These are phyloP conservation scores for Grosmannia serpens DNA, from an alignment of 2,329 filamentous ascomycete species.

Conservation along the genomic window DNA sequence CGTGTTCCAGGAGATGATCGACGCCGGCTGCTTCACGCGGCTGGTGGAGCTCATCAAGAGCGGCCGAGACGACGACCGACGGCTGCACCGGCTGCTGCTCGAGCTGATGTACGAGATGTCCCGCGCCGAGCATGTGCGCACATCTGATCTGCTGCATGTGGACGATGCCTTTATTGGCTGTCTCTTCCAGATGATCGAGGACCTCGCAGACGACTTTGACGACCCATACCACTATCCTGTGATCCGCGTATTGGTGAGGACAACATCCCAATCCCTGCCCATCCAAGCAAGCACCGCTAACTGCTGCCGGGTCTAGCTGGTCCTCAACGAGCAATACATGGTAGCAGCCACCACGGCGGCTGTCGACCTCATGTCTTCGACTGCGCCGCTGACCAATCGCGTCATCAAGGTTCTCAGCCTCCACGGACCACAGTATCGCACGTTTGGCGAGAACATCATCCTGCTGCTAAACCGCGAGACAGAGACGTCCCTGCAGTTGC, in stretches of 20 bases:
- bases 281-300: background rate
- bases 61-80: constrained; percentile 51
- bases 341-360: constrained; percentile 51
- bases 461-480: constrained; percentile 88
- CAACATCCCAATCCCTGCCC: background rate
- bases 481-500: constrained; percentile 82
- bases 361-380: constrained; percentile 25
- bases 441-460: constrained; percentile 96
- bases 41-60: constrained; percentile 70
- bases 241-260: constrained; percentile 77
- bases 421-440: constrained; percentile 72
- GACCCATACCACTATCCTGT: constrained; percentile 95
- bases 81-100: constrained; percentile 69
- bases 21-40: constrained; percentile 71
- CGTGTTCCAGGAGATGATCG: constrained; percentile 78
- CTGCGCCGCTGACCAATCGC: constrained; percentile 66
- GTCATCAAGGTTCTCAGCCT: constrained; percentile 84
- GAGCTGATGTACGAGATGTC: constrained; percentile 96
- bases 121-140: constrained; percentile 69
- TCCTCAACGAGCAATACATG: constrained; percentile 98
- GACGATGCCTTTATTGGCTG: constrained; percentile 73
- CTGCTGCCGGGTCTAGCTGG: constrained; percentile 45
- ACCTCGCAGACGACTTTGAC: constrained; percentile 71
- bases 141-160: constrained; percentile 64
- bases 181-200: constrained; percentile 79